These are phyloP conservation scores for Spiraea crenata DNA, from an alignment of 331 rosid genomes.

Conservation along the genomic window DNA sequence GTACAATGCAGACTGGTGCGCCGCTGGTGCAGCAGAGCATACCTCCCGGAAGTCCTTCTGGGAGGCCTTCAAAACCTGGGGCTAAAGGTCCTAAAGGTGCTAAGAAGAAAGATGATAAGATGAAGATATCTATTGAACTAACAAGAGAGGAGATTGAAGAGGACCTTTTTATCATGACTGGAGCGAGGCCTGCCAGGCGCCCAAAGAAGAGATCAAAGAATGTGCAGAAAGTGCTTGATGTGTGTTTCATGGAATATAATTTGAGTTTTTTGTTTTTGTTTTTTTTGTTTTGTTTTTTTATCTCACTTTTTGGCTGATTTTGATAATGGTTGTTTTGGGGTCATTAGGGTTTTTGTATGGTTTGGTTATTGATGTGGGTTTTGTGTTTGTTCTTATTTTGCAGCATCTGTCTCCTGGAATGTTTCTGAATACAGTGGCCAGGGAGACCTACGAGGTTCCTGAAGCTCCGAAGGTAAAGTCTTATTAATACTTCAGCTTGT, in stretches of 20 bases:
- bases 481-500: not conserved
- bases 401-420: conserved; percentile 30
- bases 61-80: not conserved
- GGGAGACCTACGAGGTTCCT: conserved; percentile 7
- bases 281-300: not conserved
- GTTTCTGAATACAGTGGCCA: not conserved
- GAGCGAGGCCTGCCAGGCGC: conserved; percentile 37
- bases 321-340: not conserved
- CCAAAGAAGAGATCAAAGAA: conserved; percentile 36
- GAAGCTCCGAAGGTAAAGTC: conserved; percentile 17
- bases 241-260: conserved; percentile 7
- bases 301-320: not conserved
- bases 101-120: conserved; percentile 7
- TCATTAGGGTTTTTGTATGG: conserved; percentile 2
- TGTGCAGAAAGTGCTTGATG: conserved; percentile 49
- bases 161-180: conserved; percentile 45
- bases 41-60: not conserved
- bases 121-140: conserved; percentile 24
- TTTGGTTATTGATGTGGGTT: conserved; percentile 5
- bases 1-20: conserved; percentile 9
- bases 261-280: not conserved
- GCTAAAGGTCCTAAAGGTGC: not conserved
- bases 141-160: conserved; percentile 48
- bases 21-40: not conserved
- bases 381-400: conserved; percentile 17